Evolutionary conservation across 805 yeast species (phyloP).

Genomic region (Saturnispora hagleri): DNA sequence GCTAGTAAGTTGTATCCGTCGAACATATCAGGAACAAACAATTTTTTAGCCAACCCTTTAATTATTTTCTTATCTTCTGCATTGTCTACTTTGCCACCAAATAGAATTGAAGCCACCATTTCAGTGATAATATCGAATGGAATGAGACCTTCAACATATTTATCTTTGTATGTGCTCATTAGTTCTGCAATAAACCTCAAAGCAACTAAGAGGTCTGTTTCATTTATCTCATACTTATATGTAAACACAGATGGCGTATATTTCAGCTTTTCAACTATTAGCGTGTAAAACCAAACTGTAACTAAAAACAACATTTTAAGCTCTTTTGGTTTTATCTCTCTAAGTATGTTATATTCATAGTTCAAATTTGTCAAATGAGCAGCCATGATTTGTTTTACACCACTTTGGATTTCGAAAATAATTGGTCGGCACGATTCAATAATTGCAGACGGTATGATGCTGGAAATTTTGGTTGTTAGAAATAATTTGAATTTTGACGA

Average conservation of each 20-base stretch:
- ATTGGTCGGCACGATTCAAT: constrained; percentile 46
- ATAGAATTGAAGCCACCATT: constrained; percentile 30
- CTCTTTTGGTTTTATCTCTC: constrained; percentile 31
- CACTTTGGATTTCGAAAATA: constrained; percentile 54
- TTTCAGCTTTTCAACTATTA: constrained; percentile 49
- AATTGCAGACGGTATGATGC: constrained; percentile 46
- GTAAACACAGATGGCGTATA: constrained; percentile 57
- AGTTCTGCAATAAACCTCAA: constrained; percentile 34
- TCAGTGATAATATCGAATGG: background rate
- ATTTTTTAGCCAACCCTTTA: constrained; percentile 24
- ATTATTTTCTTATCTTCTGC: constrained; percentile 33
- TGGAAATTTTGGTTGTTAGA: constrained; percentile 48
- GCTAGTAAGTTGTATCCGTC: background rate
- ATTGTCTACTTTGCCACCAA: constrained; percentile 56
- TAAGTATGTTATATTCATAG: constrained; percentile 3
- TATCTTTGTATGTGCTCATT: constrained; percentile 18
- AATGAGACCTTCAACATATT: background rate
- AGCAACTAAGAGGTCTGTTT: constrained; percentile 55
- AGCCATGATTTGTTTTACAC: constrained; percentile 40
- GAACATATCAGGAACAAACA: constrained; percentile 36
- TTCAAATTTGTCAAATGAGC: constrained; percentile 10
- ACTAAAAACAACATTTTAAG: constrained; percentile 41
- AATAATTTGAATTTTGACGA: constrained; percentile 43
- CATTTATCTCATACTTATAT: constrained; percentile 58
- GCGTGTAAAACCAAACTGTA: constrained; percentile 62